Evolutionary conservation across 129 eudicot genomes (phyloP).

Genomic region (Kitagawia praeruptora): DNA sequence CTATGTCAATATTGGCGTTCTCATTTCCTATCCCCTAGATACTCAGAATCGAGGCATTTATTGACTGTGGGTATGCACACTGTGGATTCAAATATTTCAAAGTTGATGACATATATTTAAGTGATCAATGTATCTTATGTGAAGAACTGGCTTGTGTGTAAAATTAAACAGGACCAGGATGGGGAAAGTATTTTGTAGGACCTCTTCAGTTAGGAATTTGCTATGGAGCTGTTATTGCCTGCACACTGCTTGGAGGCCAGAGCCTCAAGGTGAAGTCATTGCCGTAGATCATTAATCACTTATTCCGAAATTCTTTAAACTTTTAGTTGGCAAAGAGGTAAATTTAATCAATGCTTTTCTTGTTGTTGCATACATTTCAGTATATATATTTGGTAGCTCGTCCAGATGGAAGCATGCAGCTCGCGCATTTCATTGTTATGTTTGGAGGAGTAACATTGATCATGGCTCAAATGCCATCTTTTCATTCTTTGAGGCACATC

Average conservation of each 20-base stretch:
- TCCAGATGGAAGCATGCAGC: slow-evolving; percentile 63
- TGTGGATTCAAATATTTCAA: not conserved
- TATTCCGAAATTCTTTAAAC: not conserved
- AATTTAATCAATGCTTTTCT: not conserved
- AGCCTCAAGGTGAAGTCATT: slow-evolving; percentile 44
- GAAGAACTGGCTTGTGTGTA: not conserved
- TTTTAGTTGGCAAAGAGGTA: too few species aligned
- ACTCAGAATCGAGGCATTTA: too few species aligned
- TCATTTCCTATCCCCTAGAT: too few species aligned
- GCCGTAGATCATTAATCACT: not conserved
- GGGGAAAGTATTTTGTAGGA: slow-evolving; percentile 76
- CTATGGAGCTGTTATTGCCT: slow-evolving; percentile 64
- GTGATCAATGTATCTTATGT: not conserved
- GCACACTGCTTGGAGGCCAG: slow-evolving; percentile 72
- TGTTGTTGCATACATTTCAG: slow-evolving; percentile 20
- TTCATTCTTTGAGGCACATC: slow-evolving; percentile 73
- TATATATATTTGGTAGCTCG: slow-evolving; percentile 43
- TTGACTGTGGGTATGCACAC: too few species aligned
- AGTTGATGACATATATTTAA: not conserved
- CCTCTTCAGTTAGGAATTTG: slow-evolving; percentile 68
- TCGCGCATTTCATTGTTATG: slow-evolving; percentile 45
- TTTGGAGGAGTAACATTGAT: slow-evolving; percentile 53
- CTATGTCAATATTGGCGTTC: too few species aligned
- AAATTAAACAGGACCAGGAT: slow-evolving; percentile 46
- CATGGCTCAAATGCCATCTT: slow-evolving; percentile 68